phyloP scores from a whole-genome alignment of 129 eudicot genomes.

The Erigeron canadensis region DNA sequence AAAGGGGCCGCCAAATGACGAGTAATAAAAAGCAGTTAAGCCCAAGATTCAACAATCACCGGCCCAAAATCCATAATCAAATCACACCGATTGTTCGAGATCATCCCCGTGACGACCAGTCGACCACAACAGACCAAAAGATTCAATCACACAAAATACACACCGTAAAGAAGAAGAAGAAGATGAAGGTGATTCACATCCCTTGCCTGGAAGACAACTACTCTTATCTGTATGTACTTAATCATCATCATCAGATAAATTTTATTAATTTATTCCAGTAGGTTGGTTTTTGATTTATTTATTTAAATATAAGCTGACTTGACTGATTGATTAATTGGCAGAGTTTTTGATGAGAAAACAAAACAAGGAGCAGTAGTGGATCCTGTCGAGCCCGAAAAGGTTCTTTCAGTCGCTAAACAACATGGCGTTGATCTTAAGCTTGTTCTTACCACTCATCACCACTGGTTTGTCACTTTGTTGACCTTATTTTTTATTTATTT shows the following conservation, averaged over 20 bases:
- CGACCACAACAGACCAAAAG: not conserved
- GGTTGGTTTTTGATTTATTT: too few species aligned
- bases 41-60: too few species aligned
- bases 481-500: not conserved
- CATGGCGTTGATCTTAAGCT: constrained; percentile 63
- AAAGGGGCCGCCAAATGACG: too few species aligned
- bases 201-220: constrained; percentile 95
- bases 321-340: constrained; percentile 26
- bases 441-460: constrained; percentile 95
- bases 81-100: not conserved
- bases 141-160: too few species aligned
- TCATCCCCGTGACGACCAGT: too few species aligned
- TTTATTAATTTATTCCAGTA: too few species aligned
- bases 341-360: constrained; percentile 82
- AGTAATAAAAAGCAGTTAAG: too few species aligned
- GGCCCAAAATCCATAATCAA: not conserved
- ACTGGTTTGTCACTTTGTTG: constrained; percentile 76
- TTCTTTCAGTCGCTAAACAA: constrained; percentile 63
- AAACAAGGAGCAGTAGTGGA: constrained; percentile 92
- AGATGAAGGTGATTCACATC: constrained; percentile 83
- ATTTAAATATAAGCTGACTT: too few species aligned
- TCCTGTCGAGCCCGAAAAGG: constrained; percentile 96
- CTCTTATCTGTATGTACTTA: constrained; percentile 62
- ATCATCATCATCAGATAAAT: too few species aligned
- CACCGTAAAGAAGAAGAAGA: not conserved